Conservation (phyloP, 352 stramenopile genomes). For the Pilasporangium apinafurcum region DNA sequence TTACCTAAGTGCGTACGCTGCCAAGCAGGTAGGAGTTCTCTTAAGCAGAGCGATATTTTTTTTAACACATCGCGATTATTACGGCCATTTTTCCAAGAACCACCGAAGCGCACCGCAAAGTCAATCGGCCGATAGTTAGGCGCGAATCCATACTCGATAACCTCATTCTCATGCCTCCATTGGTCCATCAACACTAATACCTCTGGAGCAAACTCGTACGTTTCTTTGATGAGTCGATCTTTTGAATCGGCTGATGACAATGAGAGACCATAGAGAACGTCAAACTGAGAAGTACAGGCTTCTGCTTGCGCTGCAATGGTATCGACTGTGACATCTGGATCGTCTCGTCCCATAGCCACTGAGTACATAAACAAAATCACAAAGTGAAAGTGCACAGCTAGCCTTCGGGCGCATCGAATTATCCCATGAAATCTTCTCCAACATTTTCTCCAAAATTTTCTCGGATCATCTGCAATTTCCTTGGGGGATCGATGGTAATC, state of each 20-base stretch:
- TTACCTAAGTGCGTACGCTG: constrained; percentile 2
- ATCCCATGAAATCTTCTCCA: constrained; percentile 20
- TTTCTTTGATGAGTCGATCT: constrained; percentile 33
- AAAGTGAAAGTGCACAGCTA: constrained; percentile 32
- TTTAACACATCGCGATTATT: background rate
- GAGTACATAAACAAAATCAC: constrained; percentile 39
- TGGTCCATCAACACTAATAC: constrained; percentile 60
- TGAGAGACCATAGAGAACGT: constrained; percentile 2
- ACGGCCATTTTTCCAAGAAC: background rate
- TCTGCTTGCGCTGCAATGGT: constrained; percentile 3
- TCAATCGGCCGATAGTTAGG: constrained; percentile 9
- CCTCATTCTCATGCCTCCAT: constrained; percentile 36
- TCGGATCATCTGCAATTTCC: constrained; percentile 3
- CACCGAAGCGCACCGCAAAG: background rate
- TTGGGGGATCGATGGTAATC: constrained; percentile 5
- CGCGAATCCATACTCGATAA: constrained; percentile 22
- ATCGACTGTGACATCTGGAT: background rate
- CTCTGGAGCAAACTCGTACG: constrained; percentile 65
- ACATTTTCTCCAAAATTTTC: no score
- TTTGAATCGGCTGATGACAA: background rate
- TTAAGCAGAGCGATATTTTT: constrained; percentile 1
- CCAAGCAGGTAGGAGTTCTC: constrained; percentile 8
- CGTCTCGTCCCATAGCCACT: constrained; percentile 26
- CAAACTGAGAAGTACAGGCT: background rate
- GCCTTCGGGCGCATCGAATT: constrained; percentile 12